A percentile compares a stretch with the other conserved stretches of the same genome.
Evolutionary conservation across 1,284 basidiomycete genomes (phyloP).

Genomic region (Testicularia cyperi): DNA sequence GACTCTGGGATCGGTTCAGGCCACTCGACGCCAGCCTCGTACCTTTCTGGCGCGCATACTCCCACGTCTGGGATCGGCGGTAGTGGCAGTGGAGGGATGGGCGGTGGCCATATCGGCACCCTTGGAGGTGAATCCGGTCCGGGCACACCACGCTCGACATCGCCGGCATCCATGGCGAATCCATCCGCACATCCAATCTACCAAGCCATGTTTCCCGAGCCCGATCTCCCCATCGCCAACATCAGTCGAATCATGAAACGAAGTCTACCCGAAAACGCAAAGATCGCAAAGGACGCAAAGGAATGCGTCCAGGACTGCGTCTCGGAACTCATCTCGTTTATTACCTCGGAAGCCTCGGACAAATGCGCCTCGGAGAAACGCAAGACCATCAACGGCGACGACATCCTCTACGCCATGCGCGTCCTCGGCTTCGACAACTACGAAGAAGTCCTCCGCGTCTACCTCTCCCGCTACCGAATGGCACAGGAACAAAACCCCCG

Average conservation of each 20-base stretch:
- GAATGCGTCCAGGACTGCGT: slow-evolving; percentile 95
- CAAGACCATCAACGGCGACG: slow-evolving; percentile 80
- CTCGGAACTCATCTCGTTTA: slow-evolving; percentile 92
- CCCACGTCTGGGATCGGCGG: background rate
- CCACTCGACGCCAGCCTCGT: background rate
- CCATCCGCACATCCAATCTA: slow-evolving; percentile 19
- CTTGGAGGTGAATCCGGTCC: too few relatives aligned
- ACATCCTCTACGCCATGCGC: slow-evolving; percentile 82
- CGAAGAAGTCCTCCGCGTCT: slow-evolving; percentile 82
- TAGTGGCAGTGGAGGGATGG: background rate
- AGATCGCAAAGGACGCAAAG: slow-evolving; percentile 95
- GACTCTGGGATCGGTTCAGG: background rate
- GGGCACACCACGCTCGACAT: slow-evolving; percentile 13
- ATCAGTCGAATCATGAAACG: slow-evolving; percentile 93
- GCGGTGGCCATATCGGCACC: background rate
- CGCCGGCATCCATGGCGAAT: slow-evolving; percentile 9
- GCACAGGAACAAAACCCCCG: slow-evolving; percentile 23
- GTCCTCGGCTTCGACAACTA: slow-evolving; percentile 94
- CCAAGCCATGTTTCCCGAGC: slow-evolving; percentile 29
- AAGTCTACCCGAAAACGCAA: slow-evolving; percentile 82
- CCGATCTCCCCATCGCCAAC: slow-evolving; percentile 72
- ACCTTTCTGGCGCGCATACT: background rate
- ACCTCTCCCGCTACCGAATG: slow-evolving; percentile 70
- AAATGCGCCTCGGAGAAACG: slow-evolving; percentile 83
- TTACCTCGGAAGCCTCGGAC: slow-evolving; percentile 85